Conservation (phyloP, 768 basidiomycete genomes). For the Psilocybe tampanensis region DNA sequence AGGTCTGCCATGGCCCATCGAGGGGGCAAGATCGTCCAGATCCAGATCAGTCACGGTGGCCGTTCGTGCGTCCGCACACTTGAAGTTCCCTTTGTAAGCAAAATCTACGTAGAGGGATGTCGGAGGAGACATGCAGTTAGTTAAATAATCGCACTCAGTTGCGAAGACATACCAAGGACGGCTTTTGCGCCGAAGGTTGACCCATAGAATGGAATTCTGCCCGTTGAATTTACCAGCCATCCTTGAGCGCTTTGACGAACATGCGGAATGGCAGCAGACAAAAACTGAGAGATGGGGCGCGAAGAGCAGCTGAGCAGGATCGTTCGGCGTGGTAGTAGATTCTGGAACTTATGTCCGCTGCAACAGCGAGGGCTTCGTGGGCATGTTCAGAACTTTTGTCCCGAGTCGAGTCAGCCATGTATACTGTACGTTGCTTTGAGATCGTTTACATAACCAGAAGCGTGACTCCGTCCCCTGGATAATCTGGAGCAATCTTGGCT, state of each 20-base stretch:
- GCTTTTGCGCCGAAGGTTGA: slow-evolving; percentile 22
- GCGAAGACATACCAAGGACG: slow-evolving; percentile 30
- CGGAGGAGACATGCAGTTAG: no score
- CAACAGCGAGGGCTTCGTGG: slow-evolving; percentile 17
- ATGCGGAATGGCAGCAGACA: slow-evolving; percentile 22
- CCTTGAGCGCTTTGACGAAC: slow-evolving; percentile 28
- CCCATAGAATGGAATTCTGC: slow-evolving; percentile 14
- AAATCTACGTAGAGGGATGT: slow-evolving; percentile 33
- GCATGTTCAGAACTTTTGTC: slow-evolving; percentile 22
- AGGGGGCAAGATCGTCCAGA: neutral
- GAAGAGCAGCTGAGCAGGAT: slow-evolving; percentile 8
- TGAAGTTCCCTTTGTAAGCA: slow-evolving; percentile 28
- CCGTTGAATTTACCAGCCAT: slow-evolving; percentile 9
- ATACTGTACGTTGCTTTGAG: slow-evolving; percentile 25
- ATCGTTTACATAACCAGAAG: slow-evolving; percentile 20
- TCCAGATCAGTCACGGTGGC: neutral
- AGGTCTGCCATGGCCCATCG: slow-evolving; percentile 9
- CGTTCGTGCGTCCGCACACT: no score
- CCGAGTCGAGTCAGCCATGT: slow-evolving; percentile 26
- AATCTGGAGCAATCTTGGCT: slow-evolving; percentile 12
- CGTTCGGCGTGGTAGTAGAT: slow-evolving; percentile 14
- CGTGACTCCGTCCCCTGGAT: slow-evolving; percentile 1
- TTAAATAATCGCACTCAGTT: no score
- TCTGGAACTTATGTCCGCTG: slow-evolving; percentile 38
- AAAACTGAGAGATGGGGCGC: slow-evolving; percentile 10